Evolutionary conservation across 371 early-diverging fungal species (phyloP).

Genomic region (Mucor velutinosus): DNA sequence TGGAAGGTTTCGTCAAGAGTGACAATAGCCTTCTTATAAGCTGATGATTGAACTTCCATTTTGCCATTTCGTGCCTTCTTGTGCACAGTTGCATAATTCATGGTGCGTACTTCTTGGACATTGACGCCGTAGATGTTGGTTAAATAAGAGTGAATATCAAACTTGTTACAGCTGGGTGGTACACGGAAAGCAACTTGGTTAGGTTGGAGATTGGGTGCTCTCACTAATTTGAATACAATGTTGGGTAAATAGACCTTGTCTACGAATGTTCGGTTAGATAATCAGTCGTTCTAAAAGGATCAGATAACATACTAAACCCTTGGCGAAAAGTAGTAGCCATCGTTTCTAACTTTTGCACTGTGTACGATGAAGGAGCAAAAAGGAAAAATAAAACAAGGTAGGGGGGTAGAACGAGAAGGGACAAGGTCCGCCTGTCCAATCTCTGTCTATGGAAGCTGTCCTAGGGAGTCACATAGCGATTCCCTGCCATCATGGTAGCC

Average conservation of each 20-base stretch:
- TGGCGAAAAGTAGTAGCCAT: slow-evolving; percentile 47
- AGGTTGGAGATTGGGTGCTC: slow-evolving; percentile 77
- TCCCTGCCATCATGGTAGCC: not conserved
- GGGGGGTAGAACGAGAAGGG: slow-evolving; percentile 10
- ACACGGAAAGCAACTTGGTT: slow-evolving; percentile 94
- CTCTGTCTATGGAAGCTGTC: not conserved
- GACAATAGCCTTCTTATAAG: slow-evolving; percentile 92
- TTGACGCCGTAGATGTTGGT: slow-evolving; percentile 83
- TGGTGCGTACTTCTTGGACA: slow-evolving; percentile 88
- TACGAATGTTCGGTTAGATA: slow-evolving; percentile 4
- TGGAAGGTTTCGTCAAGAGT: slow-evolving; percentile 81
- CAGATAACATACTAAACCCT: slow-evolving; percentile 43
- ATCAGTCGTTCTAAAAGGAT: not conserved
- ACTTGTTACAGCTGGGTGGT: slow-evolving; percentile 91
- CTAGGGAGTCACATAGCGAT: not conserved
- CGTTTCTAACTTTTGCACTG: not conserved
- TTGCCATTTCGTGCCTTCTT: slow-evolving; percentile 57
- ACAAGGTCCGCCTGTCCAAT: slow-evolving; percentile 3
- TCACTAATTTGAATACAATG: slow-evolving; percentile 83
- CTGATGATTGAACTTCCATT: slow-evolving; percentile 43
- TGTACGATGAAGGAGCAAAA: not conserved
- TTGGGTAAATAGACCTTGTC: slow-evolving; percentile 90
- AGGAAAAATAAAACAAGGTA: slow-evolving; percentile 12
- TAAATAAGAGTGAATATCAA: slow-evolving; percentile 91
- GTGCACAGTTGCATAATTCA: slow-evolving; percentile 71